Base-by-base conservation (phyloP, 768 basidiomycete genomes). In the Termitomyces eurrhizus region DNA sequence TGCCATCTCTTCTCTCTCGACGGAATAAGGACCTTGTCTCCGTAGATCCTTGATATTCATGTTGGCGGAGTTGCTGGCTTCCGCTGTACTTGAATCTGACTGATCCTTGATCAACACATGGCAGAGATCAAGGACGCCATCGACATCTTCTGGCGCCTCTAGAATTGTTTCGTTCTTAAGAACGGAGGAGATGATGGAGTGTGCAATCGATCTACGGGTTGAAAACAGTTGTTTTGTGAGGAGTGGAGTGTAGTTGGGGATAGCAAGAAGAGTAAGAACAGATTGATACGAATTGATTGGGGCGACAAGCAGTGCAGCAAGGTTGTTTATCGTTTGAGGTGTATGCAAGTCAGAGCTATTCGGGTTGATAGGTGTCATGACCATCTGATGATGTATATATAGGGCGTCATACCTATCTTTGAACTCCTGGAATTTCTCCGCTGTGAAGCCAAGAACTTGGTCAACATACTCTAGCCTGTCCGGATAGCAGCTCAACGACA, bases 201-300 rank as follows among this genome's bases (percentile, higher is more conserved):
- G 96, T 0, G 95, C 93, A 46, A 99, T 93, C 7, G 93, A 89
- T 2, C 93, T 87, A 3, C 97, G 85, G 0, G 94, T 96, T 0
- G 89, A 85, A 77, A 92, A 97, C 4, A 96, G 85, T 70, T 99
- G 97, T 33, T 85, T 85, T 18, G 83, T 78, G 26, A 98, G 83
- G 2, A 99, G 84, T 0, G 91, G 87, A 0, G 85, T 84, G 68
- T 98, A 99, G 52, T 87, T 88, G 2, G 95, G 94, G 35, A 98
- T 88, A 18, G 96, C 95, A 54, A 99, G 91, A n/a, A 99, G 83
- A 0, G 96, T 98, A 60, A 99, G 88, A 18, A 95, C 93, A 37
- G 95, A 96, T 76, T 92, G 89, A 70, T 99, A 98, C 9, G 93
- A 93, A 69, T 94, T 95, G 68, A 98, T 96, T 2, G 97, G 96